Base-by-base conservation (phyloP, 768 basidiomycete genomes). In the Mrakia hoshinonis region DNA sequence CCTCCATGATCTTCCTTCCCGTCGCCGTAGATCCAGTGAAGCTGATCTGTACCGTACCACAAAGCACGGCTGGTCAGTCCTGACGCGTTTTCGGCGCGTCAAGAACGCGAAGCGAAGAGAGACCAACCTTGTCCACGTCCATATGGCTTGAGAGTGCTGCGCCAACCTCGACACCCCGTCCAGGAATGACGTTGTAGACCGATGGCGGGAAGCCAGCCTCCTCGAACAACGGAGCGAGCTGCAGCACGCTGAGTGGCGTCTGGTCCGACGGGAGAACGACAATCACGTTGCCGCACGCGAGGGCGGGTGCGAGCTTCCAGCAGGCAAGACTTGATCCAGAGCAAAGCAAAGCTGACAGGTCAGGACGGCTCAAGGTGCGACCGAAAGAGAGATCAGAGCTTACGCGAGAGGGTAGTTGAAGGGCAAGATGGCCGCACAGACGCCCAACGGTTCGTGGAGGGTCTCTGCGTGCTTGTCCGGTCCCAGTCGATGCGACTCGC, bases 1-100 rank as follows among this genome's bases (percentile, higher is more conserved):
- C 88, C 76, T 90, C 86, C 83, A 91, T 82, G 77, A 95, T 83
- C 75, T 86, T 87, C 15, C 91, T 85, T 11, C 93, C 92, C 29
- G 87, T 85, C 49, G 87, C 81, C 0, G 90, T 90, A 70, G 87
- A 89, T 3, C 92, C 92, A 0, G 92, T 96, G 48, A 72, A 72
- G 12, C 31, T 36, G 55, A 68, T 39, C 63, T 71, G 38, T 18
- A 24, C 5, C 54, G 36, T 20, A 38, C 12, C 24, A 4, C 31
- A 6, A 9, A 22, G 24, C 1, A 68, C 43, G 22, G 51, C 26
- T 22, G 36, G 34, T 61, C 58, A 61, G 58, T 29, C 54, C 24
- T 43, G 43, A 43, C 43, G 7, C 43, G 7, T 7, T 7, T 6
- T 58, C 51, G 38, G 51, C 20, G 29, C 31, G 20, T n/a, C n/a